Conservation (phyloP, 208 protist genomes). For the Leishmania martiniquensis region DNA sequence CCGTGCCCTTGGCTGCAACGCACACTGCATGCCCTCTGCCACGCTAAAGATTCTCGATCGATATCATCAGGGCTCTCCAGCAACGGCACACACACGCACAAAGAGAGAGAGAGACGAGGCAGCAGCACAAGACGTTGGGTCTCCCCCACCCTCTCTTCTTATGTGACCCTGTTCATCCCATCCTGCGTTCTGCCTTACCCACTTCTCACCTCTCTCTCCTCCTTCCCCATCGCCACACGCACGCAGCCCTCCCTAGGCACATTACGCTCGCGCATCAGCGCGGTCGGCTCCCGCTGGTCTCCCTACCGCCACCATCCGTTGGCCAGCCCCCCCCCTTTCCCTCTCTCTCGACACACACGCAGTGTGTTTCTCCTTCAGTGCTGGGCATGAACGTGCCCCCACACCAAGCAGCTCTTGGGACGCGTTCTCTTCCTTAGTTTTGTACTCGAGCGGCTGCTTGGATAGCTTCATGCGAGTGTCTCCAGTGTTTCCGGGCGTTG, state of each 20-base stretch:
- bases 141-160: not conserved
- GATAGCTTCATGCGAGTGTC: not conserved
- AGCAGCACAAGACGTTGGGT: not conserved
- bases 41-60: not conserved
- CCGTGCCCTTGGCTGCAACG: not conserved
- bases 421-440: not conserved
- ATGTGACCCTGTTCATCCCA: not conserved
- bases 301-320: no score
- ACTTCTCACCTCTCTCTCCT: not conserved
- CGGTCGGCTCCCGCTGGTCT: no score
- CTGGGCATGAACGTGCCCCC: no score
- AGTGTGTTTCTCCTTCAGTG: no score
- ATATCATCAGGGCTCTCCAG: not conserved
- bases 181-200: no score
- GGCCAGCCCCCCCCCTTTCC: not conserved
- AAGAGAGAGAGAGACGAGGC: no score
- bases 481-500: not conserved
- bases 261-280: not conserved
- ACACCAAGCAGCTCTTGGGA: no score
- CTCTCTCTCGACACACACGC: not conserved
- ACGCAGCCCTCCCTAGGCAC: no score
- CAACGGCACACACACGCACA: constrained; percentile 1
- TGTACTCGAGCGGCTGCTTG: no score
- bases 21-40: not conserved
- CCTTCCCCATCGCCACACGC: not conserved